phyloP scores from a whole-genome alignment of 441 rosid genomes.

The Pelargonium citronellum region DNA sequence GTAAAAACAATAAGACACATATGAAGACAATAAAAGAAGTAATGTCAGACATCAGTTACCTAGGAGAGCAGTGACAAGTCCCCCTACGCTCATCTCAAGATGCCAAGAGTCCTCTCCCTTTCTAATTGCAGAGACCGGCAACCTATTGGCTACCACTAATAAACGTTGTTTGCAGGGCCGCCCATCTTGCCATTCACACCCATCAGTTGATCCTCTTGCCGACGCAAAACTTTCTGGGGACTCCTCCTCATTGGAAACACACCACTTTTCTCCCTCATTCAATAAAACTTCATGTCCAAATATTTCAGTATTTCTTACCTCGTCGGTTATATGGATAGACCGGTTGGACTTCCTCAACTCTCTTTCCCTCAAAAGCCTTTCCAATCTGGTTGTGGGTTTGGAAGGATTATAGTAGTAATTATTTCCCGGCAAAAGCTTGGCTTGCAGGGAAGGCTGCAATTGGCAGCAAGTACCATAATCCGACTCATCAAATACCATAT shows the following conservation, averaged over 20 bases:
- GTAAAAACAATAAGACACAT: not conserved
- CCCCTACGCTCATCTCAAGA: conserved; percentile 94
- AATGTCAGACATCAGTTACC: conserved; percentile 3
- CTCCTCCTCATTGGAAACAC: conserved; percentile 42
- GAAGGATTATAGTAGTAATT: conserved; percentile 30
- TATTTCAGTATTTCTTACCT: conserved; percentile 24
- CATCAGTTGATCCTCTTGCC: conserved; percentile 38
- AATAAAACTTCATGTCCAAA: conserved; percentile 23
- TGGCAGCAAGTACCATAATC: conserved; percentile 11
- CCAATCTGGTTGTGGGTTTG: conserved; percentile 46
- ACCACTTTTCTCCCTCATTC: conserved; percentile 28
- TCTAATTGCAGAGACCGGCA: conserved; percentile 94
- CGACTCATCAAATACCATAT: not conserved
- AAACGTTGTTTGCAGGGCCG: conserved; percentile 76
- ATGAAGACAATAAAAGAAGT: conserved; percentile 20
- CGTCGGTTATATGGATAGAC: conserved; percentile 24
- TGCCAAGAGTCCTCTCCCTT: conserved; percentile 95
- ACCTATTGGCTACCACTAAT: conserved; percentile 91
- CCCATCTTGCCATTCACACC: conserved; percentile 51
- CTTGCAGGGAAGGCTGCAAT: conserved; percentile 27
- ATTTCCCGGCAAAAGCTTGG: conserved; percentile 38
- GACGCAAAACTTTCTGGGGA: conserved; percentile 62
- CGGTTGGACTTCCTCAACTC: conserved; percentile 42
- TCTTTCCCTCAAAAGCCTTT: conserved; percentile 52
- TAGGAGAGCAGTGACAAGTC: conserved; percentile 79